Percentiles rank a stretch among this genome's conserved stretches.
Evolutionary conservation across 257 asterid genomes (phyloP).

Genomic region (Scutellaria minor): DNA sequence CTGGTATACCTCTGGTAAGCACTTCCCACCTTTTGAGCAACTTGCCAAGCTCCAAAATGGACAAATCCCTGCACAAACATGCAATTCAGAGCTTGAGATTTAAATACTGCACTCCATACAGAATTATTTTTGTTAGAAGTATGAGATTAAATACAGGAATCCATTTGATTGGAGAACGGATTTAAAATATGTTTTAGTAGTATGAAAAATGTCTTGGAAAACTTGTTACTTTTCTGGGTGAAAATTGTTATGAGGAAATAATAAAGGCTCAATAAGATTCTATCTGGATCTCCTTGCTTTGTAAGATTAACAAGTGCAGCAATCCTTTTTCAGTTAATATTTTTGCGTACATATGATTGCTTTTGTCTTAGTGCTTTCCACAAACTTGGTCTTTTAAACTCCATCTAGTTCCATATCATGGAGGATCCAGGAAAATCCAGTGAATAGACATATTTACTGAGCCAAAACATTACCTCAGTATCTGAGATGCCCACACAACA

Average conservation of each 20-base stretch:
- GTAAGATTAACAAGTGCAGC: slow-evolving; percentile 10
- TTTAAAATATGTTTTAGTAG: background rate
- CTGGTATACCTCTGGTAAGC: slow-evolving; percentile 55
- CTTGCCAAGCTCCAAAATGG: slow-evolving; percentile 56
- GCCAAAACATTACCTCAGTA: slow-evolving; percentile 58
- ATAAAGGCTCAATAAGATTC: background rate
- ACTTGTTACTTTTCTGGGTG: background rate
- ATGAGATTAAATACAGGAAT: slow-evolving; percentile 14
- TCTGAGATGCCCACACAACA: slow-evolving; percentile 53
- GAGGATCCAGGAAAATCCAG: slow-evolving; percentile 27
- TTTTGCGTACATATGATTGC: background rate
- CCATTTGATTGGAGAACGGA: background rate
- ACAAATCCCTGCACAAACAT: slow-evolving; percentile 63
- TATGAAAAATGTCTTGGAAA: background rate
- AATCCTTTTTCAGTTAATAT: slow-evolving; percentile 1
- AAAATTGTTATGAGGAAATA: background rate
- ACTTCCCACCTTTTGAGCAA: slow-evolving; percentile 78
- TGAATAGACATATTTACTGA: slow-evolving; percentile 6
- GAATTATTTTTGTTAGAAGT: background rate
- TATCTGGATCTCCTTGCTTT: background rate
- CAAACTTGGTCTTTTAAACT: slow-evolving; percentile 21
- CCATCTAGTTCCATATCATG: background rate
- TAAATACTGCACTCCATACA: slow-evolving; percentile 4
- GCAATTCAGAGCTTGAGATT: background rate
- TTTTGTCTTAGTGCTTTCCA: slow-evolving; percentile 11